Evolutionary conservation across 257 asterid genomes (phyloP), one percentile per base, ranked within the genome.

Genomic region (Solanum peruvianum): DNA sequence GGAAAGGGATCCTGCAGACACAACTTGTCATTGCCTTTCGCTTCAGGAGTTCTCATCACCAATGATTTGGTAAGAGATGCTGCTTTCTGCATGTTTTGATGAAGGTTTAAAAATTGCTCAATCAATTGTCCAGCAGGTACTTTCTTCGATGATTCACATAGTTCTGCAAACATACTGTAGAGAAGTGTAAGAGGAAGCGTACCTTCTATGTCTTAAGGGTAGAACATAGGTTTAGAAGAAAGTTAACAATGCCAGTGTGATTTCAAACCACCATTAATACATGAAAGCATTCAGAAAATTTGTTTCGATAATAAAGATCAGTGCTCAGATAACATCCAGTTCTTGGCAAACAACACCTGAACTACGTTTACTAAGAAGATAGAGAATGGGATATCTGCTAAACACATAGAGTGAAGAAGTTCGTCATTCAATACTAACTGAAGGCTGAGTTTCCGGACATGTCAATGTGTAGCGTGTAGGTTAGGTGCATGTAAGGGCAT

Each of bases 101-200:
- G 91, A 66, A 94, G 89, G 91, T 89, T 92, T 89, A 97, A 76
- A 89, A 92, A 97, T 45, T 89, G 92, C 86, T 94, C 98, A 10
- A 95, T 94, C 70, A 92, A 86, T 83, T 92, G 85, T 29, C 96
- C 95, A 6, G 93, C 86, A 87, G 92, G 69, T 71, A 92, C 91
- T 88, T 89, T 92, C 86, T 87, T 88, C 9, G 96, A 93, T 29
- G 88, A 86, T 83, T 93, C 94, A 5, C 98, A 91, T 80, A 97
- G 87, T 90, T 94, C 96, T 81, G 97, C 93, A 92, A 94, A 97
- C 91, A 88, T 83, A 89, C 98, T 95, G 87, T 82, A 86, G 45
- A 89, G 35, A 60, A 9, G 41, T 78, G 64, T 44, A 44, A 78
- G 84, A 25, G 14, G 35, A 45, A 29, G 23, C 39, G 25, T n/a